Conservation (phyloP, 208 protist species). For the Borovskyia barvae region DNA sequence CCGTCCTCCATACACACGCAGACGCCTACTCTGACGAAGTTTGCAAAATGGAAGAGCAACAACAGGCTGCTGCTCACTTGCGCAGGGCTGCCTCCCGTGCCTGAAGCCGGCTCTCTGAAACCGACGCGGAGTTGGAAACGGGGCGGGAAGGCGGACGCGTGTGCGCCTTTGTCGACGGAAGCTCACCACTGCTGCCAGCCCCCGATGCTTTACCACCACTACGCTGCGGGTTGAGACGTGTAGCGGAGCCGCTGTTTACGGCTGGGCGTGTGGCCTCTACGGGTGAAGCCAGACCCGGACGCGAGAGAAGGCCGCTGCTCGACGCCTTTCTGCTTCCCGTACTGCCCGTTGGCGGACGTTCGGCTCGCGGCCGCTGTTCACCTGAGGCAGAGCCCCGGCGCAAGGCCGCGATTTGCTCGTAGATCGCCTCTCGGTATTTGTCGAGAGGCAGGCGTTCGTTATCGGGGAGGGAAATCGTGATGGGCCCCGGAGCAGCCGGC, state of each 20-base stretch:
- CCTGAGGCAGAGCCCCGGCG: slow-evolving; percentile 15
- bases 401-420: slow-evolving; percentile 80
- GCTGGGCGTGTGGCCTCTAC: slow-evolving; percentile 2
- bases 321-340: slow-evolving; percentile 10
- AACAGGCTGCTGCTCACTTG: slow-evolving; percentile 6
- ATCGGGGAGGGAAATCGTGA: slow-evolving; percentile 92
- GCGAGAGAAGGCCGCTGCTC: slow-evolving; percentile 17
- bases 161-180: slow-evolving; percentile 8
- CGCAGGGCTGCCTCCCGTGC: slow-evolving; percentile 14
- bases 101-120: slow-evolving; percentile 14
- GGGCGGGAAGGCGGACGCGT: slow-evolving; percentile 6
- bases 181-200: background rate
- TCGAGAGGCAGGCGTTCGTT: slow-evolving; percentile 93
- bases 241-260: slow-evolving; percentile 5
- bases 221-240: background rate
- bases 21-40: no score
- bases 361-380: slow-evolving; percentile 13
- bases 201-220: slow-evolving; percentile 8
- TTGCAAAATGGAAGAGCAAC: background rate
- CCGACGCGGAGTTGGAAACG: slow-evolving; percentile 1
- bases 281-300: no score
- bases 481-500: slow-evolving; percentile 63
- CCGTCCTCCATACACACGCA: no score
- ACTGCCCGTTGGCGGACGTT: slow-evolving; percentile 4
- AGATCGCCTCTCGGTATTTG: slow-evolving; percentile 93